phyloP scores from a whole-genome alignment of 23 red algal species.

The Agarophyton chilense region DNA sequence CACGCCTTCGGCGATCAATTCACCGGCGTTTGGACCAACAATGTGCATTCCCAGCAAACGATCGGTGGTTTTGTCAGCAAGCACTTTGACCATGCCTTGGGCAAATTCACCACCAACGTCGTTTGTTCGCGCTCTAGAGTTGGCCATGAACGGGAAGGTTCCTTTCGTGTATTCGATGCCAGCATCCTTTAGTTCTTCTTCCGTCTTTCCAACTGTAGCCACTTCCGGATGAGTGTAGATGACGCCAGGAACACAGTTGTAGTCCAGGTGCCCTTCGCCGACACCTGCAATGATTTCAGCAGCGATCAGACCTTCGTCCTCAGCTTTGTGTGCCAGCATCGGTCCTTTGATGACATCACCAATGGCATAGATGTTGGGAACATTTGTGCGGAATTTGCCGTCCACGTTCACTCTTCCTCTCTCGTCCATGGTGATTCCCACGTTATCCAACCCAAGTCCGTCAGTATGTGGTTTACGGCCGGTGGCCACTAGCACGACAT shows the following conservation, averaged over 20 bases:
- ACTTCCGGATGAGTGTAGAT: constrained; percentile 99
- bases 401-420: constrained; percentile 80
- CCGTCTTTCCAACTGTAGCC: constrained; percentile 98
- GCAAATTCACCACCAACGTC: constrained; percentile 95
- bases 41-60: constrained; percentile 96
- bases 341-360: constrained; percentile 95
- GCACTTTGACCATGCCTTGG: constrained; percentile 95
- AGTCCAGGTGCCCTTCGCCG: constrained; percentile 85
- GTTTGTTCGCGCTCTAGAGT: constrained; percentile 94
- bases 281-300: constrained; percentile 96
- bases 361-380: constrained; percentile 96
- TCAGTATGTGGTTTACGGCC: constrained; percentile 91
- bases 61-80: constrained; percentile 95
- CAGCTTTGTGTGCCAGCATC: constrained; percentile 99
- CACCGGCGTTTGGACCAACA: constrained; percentile 91
- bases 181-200: constrained; percentile 93
- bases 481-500: constrained; percentile 98
- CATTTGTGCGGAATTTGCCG: constrained; percentile 80
- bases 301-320: constrained; percentile 89
- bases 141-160: constrained; percentile 97
- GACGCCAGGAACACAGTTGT: constrained; percentile 94
- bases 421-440: constrained; percentile 84
- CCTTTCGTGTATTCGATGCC: constrained; percentile 93
- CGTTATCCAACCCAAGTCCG: constrained; percentile 87
- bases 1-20: constrained; percentile 97